A percentile compares a stretch with the other conserved stretches of the same genome.
phyloP scores from a whole-genome alignment of 2,329 filamentous ascomycete genomes.

The Whalleya microplaca region DNA sequence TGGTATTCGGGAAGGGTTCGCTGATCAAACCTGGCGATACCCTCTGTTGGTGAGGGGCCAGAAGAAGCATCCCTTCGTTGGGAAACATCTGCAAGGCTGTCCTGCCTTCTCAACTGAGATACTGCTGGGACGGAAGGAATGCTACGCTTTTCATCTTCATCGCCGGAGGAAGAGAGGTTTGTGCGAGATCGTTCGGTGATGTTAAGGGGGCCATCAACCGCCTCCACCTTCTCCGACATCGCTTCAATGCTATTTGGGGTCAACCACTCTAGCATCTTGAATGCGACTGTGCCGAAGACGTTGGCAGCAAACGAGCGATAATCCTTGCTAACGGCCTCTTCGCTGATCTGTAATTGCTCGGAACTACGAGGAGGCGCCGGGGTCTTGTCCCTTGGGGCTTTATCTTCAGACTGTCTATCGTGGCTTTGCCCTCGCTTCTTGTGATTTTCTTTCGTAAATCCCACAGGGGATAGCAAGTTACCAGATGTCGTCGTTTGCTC shows the following conservation, averaged over 20 bases:
- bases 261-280: constrained; percentile 74
- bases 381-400: constrained; percentile 3
- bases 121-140: constrained; percentile 13
- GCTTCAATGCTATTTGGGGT: constrained; percentile 59
- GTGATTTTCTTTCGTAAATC: background rate
- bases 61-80: constrained; percentile 13
- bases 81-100: background rate
- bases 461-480: background rate
- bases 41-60: constrained; percentile 16
- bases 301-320: constrained; percentile 65
- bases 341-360: constrained; percentile 44
- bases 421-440: background rate
- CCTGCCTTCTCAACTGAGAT: constrained; percentile 10
- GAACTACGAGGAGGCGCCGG: constrained; percentile 5
- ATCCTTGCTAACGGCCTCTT: constrained; percentile 56
- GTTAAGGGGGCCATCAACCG: constrained; percentile 12
- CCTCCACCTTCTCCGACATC: constrained; percentile 47
- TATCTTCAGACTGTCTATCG: constrained; percentile 4
- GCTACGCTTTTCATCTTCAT: constrained; percentile 15
- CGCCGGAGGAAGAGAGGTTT: constrained; percentile 23
- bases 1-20: constrained; percentile 16
- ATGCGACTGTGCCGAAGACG: constrained; percentile 66
- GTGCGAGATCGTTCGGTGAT: constrained; percentile 29
- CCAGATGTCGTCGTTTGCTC: constrained; percentile 4
- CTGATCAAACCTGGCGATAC: constrained; percentile 15